Conservation (phyloP, 768 basidiomycete genomes). For the Cytidiella melzeri region DNA sequence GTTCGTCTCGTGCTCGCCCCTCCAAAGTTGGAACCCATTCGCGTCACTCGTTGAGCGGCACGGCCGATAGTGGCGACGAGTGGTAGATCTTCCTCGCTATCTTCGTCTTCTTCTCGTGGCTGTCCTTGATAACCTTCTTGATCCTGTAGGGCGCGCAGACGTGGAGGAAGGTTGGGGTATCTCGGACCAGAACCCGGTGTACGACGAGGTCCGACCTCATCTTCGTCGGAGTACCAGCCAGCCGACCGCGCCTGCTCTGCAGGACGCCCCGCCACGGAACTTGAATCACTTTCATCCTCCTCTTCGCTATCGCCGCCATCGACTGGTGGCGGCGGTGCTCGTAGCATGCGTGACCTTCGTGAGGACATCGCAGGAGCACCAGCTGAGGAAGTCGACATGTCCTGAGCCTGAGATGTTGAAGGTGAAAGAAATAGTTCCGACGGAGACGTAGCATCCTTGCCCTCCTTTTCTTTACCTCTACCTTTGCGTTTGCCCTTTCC, state of each 20-base stretch:
- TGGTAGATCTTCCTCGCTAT: conserved; percentile 80
- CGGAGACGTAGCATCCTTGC: not conserved
- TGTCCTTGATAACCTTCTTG: conserved; percentile 8
- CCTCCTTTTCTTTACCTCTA: conserved; percentile 39
- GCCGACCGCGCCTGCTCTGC: not conserved
- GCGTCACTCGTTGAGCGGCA: conserved; percentile 40
- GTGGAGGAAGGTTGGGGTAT: conserved; percentile 30
- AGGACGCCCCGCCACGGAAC: conserved; percentile 15
- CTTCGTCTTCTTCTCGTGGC: conserved; percentile 30
- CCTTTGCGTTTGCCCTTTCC: conserved; percentile 40
- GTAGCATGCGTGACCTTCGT: conserved; percentile 27
- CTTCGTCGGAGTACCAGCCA: conserved; percentile 49
- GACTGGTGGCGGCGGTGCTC: conserved; percentile 24
- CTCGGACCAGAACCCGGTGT: conserved; percentile 55
- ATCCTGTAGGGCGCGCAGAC: conserved; percentile 10
- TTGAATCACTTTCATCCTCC: conserved; percentile 51
- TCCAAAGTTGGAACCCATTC: conserved; percentile 14
- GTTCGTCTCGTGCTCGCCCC: conserved; percentile 1
- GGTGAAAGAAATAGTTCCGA: conserved; percentile 2
- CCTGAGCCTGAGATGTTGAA: conserved; percentile 4
- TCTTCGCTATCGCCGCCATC: conserved; percentile 38
- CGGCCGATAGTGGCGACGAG: conserved; percentile 58
- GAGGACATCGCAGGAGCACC: conserved; percentile 10
- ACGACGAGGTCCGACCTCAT: conserved; percentile 39
- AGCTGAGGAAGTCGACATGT: conserved; percentile 1